Evolutionary conservation across 148 eudicot genomes (phyloP), one percentile per base, ranked within the genome.

Genomic region (Vaccinium corymbosum): DNA sequence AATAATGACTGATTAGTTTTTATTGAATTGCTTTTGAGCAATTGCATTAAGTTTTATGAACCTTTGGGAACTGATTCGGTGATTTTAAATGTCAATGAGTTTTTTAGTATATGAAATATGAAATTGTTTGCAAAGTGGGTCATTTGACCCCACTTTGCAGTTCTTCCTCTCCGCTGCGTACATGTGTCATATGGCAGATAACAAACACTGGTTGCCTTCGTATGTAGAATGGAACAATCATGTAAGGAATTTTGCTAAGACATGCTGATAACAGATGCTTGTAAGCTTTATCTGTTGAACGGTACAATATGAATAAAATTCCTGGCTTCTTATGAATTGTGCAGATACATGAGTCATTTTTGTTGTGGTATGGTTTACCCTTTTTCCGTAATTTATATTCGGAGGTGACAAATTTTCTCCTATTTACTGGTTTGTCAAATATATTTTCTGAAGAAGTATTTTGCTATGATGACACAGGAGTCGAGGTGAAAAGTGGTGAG

Each of bases 401-500:
- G 12, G 52, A 51, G 79, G n/a, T 35, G 29, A 70, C 9, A 16
- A 77, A 13, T 61, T 19, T 11, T 80, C 35, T 68, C 56, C 29
- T 55, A 13, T 49, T 15, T 48, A 22, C 22, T 25, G 70, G 73
- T 22, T 80, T 52, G 50, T 55, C 74, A 50, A 64, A 29, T n/a
- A 7, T 64, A 80, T 48, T 32, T 85, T 2, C 50, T 80, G 61
- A 8, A 38, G 64, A 50, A 17, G 51, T 49, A 52, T 50, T 38
- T n/a, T 27, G 62, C 8, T 25, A 27, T 66, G 49, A 20, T 75
- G 73, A 27, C 72, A 38, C 86, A 94, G 97, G 92, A 86, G 89
- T 82, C 5, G 95, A 94, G 83, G 92, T 94, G 71, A 91, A 94
- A 84, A 84, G 85, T 87, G 97, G 95, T 79, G 80, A 90, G 61